Evolutionary conservation across 805 yeast genomes (phyloP), one percentile per base, ranked within the genome.

Genomic region (Ogataea paraovalis): DNA sequence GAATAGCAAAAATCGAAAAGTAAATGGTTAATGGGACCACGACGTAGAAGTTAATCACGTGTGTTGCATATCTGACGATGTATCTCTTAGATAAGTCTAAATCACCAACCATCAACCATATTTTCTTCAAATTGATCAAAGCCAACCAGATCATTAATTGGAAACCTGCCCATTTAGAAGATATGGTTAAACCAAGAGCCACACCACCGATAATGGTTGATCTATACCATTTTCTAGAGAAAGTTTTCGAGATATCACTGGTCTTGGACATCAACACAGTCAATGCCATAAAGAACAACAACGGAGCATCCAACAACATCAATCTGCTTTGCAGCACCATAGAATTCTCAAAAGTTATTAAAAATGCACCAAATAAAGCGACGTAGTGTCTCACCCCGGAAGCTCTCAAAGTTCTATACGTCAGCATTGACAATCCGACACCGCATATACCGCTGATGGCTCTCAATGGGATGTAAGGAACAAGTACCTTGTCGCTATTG

Each of bases 101-200:
- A 64, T 92, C 97, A 13, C 94, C 95, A 34, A 85, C 61, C 12
- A 79, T 57, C 50, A 64, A 62, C 96, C 96, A 90, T 40, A 84
- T 63, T 50, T 81, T 80, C 48, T 71, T 68, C 1, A 74, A 44
- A 13, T 43, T 25, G 2, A 76, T 66, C 41, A 80, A 57, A 0
- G 69, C 4, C 12, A 86, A 66, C 95, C 95, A 89, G 0, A 66
- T 66, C 47, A 80, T 65, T 0, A 92, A 84, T 57, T 80, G 78
- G 20, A 82, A 44, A 0, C 96, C 97, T 4, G 85, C 75, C 75
- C 82, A 78, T 60, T 87, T 87, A 3, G 85, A 75, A 7, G 90
- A 76, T 1, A 81, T 64, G 1, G 82, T 64, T 41, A 72, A 75
- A 14, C 79, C 96, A 55, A 78, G 69, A 3, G 68, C 56, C 65